A percentile compares a stretch with the other conserved stretches of the same genome.
phyloP scores from a whole-genome alignment of 2,329 filamentous ascomycete species.

The Eutypa lata region DNA sequence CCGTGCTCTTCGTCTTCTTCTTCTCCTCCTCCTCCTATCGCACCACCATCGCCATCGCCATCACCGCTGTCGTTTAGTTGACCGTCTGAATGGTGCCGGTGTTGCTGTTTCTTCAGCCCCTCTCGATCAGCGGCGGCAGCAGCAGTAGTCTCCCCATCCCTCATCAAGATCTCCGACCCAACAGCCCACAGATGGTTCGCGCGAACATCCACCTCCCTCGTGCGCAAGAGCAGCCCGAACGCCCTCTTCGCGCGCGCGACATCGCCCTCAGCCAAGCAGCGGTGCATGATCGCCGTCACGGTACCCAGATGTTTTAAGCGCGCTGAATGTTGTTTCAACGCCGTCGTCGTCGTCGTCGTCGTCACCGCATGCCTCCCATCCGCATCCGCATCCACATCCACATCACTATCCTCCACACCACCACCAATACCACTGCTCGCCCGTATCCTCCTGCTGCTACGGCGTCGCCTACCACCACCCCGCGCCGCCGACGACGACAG shows the following conservation, averaged over 20 bases:
- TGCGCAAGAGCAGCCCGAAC: slow-evolving; percentile 69
- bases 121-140: background rate
- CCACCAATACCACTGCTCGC: slow-evolving; percentile 3
- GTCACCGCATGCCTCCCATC: slow-evolving; percentile 5
- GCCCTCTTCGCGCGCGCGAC: slow-evolving; percentile 69
- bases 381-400: slow-evolving; percentile 6
- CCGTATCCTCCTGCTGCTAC: slow-evolving; percentile 10
- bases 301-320: slow-evolving; percentile 59
- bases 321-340: slow-evolving; percentile 25
- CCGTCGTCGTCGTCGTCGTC: slow-evolving; percentile 8
- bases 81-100: slow-evolving; percentile 6
- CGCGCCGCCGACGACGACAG: slow-evolving; percentile 4
- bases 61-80: background rate
- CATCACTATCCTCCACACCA: slow-evolving; percentile 6
- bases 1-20: background rate
- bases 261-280: slow-evolving; percentile 68
- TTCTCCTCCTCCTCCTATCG: too few relatives aligned
- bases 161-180: slow-evolving; percentile 79
- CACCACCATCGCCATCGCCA: background rate
- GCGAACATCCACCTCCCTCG: slow-evolving; percentile 63
- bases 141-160: slow-evolving; percentile 38
- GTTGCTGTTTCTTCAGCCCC: background rate
- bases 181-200: slow-evolving; percentile 73
- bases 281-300: slow-evolving; percentile 68
- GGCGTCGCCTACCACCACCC: too few relatives aligned